A percentile compares a stretch with the other conserved stretches of the same genome.
Conservation (phyloP, 1,284 basidiomycete species). For the Leccinum angustisporum region DNA sequence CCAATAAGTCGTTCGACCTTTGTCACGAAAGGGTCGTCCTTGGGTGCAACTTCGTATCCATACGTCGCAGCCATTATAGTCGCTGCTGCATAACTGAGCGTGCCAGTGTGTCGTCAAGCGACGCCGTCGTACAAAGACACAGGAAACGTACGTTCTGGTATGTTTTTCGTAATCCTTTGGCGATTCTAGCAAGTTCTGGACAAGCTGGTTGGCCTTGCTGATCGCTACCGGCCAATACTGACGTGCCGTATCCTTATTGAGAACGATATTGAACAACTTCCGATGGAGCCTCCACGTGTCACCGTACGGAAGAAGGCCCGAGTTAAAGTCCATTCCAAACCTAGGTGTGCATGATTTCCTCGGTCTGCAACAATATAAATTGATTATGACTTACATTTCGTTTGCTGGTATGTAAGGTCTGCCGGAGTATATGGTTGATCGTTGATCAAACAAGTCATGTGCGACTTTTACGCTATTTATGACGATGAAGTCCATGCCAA, state of each 20-base stretch:
- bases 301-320: slow-evolving; percentile 29
- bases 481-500: slow-evolving; percentile 40
- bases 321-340: slow-evolving; percentile 33
- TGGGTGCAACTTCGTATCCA: slow-evolving; percentile 25
- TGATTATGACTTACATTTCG: slow-evolving; percentile 15
- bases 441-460: slow-evolving; percentile 41
- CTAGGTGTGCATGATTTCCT: slow-evolving; percentile 6
- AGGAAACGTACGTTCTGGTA: slow-evolving; percentile 22
- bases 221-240: slow-evolving; percentile 20
- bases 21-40: slow-evolving; percentile 27
- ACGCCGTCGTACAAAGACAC: neutral
- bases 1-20: slow-evolving; percentile 12
- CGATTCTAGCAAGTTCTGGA: slow-evolving; percentile 21
- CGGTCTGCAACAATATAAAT: neutral
- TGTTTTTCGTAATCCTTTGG: slow-evolving; percentile 24
- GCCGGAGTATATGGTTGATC: slow-evolving; percentile 42
- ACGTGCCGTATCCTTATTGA: slow-evolving; percentile 16
- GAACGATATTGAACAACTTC: slow-evolving; percentile 19
- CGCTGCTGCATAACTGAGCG: slow-evolving; percentile 21
- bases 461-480: slow-evolving; percentile 39
- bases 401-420: slow-evolving; percentile 32
- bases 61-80: slow-evolving; percentile 28
- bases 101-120: neutral
- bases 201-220: slow-evolving; percentile 22
- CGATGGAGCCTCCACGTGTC: slow-evolving; percentile 27